phyloP scores from a whole-genome alignment of 75 land plant species.

The Isoetes taiwanensis region DNA sequence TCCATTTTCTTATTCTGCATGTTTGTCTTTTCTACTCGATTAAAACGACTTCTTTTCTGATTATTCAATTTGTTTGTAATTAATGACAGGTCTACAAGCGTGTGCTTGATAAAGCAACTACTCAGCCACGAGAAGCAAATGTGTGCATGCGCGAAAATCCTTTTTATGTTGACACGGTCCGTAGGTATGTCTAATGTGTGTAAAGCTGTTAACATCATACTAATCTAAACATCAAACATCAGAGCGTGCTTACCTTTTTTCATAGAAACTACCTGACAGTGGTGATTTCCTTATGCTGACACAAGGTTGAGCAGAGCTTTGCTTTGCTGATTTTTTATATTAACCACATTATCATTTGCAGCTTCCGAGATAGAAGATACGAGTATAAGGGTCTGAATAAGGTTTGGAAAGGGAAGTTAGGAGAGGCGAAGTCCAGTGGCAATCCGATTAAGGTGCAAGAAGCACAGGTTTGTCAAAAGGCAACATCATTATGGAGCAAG shows the following conservation, averaged over 20 bases:
- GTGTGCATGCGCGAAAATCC: slow-evolving; percentile 99
- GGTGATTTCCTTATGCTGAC: background rate
- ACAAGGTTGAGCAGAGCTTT: background rate
- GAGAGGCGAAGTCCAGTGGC: slow-evolving; percentile 81
- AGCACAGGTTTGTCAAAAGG: slow-evolving; percentile 52
- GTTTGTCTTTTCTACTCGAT: background rate
- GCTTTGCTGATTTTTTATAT: background rate
- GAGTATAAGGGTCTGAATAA: slow-evolving; percentile 98
- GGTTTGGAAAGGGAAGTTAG: slow-evolving; percentile 91
- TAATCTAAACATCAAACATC: too few species aligned
- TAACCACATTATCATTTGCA: too few species aligned
- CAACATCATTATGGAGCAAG: background rate
- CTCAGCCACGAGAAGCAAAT: slow-evolving; percentile 82
- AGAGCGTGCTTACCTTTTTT: background rate
- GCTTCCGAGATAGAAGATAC: slow-evolving; percentile 94
- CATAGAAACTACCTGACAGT: background rate
- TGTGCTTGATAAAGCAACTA: slow-evolving; percentile 85
- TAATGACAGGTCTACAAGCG: slow-evolving; percentile 71
- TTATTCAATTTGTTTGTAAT: background rate
- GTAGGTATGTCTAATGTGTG: slow-evolving; percentile 39
- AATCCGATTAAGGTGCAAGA: slow-evolving; percentile 83
- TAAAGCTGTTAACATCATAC: too few species aligned
- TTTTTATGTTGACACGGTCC: slow-evolving; percentile 93
- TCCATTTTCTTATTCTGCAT: background rate
- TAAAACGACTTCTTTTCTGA: too few species aligned